phyloP scores from a whole-genome alignment of 2,329 filamentous ascomycete species.

The Fusarium illudens region DNA sequence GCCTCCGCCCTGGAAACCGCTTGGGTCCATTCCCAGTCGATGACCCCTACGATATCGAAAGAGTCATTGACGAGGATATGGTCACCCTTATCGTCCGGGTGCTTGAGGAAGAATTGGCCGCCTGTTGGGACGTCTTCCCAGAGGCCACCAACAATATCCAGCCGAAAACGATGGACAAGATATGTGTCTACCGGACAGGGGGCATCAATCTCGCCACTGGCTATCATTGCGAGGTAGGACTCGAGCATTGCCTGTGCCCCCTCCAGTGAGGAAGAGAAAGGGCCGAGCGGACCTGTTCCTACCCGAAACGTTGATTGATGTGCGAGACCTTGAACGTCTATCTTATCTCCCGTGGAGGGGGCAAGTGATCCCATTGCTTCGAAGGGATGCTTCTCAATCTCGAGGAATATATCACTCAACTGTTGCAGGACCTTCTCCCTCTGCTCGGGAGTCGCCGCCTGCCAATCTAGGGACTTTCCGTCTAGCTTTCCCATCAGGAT shows the following conservation, averaged over 20 bases:
- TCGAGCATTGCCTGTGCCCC: constrained; percentile 25
- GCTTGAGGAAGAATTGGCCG: constrained; percentile 48
- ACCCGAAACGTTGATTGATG: constrained; percentile 25
- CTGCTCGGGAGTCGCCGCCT: constrained; percentile 38
- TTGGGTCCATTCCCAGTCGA: constrained; percentile 55
- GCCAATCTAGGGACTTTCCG: constrained; percentile 48
- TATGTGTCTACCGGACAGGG: constrained; percentile 31
- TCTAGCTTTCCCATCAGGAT: constrained; percentile 54
- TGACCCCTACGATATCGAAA: constrained; percentile 53
- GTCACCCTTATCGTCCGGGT: constrained; percentile 57
- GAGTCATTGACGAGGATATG: constrained; percentile 52
- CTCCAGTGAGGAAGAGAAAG: constrained; percentile 38
- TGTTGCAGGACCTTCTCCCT: constrained; percentile 45
- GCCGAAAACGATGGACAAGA: constrained; percentile 19
- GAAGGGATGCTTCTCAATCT: constrained; percentile 47
- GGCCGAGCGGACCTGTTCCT: constrained; percentile 18
- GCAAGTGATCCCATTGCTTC: constrained; percentile 39
- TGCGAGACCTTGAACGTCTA: constrained; percentile 24
- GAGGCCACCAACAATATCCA: constrained; percentile 3
- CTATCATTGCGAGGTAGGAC: constrained; percentile 38
- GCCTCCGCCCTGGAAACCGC: constrained; percentile 42
- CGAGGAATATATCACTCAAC: constrained; percentile 44
- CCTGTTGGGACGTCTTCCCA: neutral
- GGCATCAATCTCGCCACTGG: constrained; percentile 36
- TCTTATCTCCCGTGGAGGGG: neutral